Evolutionary conservation across 306 rosid genomes (phyloP), one percentile per base, ranked within the genome.

Genomic region (Prinsepia uniflora): DNA sequence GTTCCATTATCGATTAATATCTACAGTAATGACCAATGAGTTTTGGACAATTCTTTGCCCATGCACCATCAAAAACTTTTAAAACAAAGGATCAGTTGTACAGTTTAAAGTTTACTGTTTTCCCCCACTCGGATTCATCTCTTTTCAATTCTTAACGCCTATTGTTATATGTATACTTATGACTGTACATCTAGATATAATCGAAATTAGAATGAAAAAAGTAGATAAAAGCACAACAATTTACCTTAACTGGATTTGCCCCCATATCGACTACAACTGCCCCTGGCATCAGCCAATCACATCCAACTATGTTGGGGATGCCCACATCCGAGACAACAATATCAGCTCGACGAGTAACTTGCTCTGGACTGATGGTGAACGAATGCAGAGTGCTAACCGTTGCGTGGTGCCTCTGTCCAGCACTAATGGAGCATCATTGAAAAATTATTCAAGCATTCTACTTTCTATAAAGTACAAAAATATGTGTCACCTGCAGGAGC

Each of bases 231-330:
- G 8, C 22, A 44, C 3, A 10, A 19, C 6, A 12, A 20, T n/a
- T 60, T 68, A 83, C 86, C 83, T 83, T 72, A 24, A 83, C 80
- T 72, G 70, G 79, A 79, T 79, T 83, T 24, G 84, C 34, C 71
- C 90, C 88, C 86, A 79, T 79, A 79, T 83, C 88, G 52, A 86
- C 80, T 50, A 86, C 84, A 50, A 86, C 81, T 49, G 84, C 84
- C 48, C 86, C 88, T 63, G 72, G 70, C 81, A 83, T 86, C 64
- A 86, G 74, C 88, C 90, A 83, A 72, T 65, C 56, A 12, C 86
- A 84, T 6, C 79, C 70, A 19, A 83, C 84, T 0, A 79, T 55
- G 58, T 83, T 81, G 5, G 88, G 83, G 8, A 77, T 72, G 72
- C 88, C 88, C 72, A 83, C 88, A 76, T 86, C 90, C 30, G 86